Conservation (phyloP, 2,329 filamentous ascomycete genomes). For the Monosporascus sp. region DNA sequence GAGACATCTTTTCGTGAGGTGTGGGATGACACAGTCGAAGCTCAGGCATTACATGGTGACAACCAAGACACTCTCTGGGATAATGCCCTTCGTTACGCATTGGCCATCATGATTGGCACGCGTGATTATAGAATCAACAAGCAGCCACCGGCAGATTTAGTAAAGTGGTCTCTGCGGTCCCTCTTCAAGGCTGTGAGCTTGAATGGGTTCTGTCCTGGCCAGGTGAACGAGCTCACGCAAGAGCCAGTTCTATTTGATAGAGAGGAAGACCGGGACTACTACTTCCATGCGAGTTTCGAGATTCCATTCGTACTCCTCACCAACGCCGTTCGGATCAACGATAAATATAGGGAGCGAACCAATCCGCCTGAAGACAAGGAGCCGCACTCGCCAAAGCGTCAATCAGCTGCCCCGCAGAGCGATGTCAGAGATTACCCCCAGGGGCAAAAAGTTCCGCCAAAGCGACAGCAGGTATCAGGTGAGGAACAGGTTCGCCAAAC, state of each 20-base stretch:
- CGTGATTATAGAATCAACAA: background rate
- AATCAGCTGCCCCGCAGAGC: too few species aligned
- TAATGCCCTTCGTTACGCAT: conserved; percentile 8
- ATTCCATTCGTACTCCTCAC: conserved; percentile 2
- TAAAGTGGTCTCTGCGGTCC: background rate
- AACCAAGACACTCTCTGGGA: conserved; percentile 5
- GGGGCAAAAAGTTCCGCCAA: background rate
- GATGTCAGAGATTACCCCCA: background rate
- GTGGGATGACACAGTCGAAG: conserved; percentile 8
- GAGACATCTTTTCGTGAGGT: conserved; percentile 1
- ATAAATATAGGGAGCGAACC: background rate
- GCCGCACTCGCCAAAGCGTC: too few species aligned
- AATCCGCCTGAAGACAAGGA: background rate
- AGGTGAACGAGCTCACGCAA: conserved; percentile 2
- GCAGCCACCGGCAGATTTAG: background rate
- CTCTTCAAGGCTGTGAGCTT: background rate
- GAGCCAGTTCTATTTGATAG: conserved; percentile 1
- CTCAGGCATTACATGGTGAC: conserved; percentile 5
- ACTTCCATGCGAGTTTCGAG: conserved; percentile 6
- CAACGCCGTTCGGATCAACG: background rate
- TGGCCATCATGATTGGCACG: conserved; percentile 2
- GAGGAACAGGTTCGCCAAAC: background rate
- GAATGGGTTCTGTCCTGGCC: conserved; percentile 3
- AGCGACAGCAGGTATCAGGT: background rate
- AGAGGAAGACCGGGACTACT: conserved; percentile 1